Evolutionary conservation across 257 asterid genomes (phyloP).

Genomic region (Solanum bulbocastanum): DNA sequence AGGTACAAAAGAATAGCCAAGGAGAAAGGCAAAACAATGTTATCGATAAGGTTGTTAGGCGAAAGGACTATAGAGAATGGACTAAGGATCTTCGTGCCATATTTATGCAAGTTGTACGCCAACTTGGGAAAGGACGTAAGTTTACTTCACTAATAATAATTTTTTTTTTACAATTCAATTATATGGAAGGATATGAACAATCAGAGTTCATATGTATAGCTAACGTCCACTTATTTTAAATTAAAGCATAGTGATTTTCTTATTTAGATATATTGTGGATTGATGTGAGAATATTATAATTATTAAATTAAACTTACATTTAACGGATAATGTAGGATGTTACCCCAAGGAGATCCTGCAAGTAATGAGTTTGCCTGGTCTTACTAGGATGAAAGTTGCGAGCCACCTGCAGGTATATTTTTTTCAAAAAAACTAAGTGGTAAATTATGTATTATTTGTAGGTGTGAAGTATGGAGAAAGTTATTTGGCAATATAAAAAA

Average conservation of each 20-base stretch:
- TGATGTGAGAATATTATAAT: neutral
- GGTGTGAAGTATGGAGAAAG: neutral
- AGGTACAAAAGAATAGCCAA: neutral
- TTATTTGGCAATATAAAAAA: neutral
- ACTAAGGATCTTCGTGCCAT: slow-evolving; percentile 8
- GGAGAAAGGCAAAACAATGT: neutral
- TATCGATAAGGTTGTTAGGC: neutral
- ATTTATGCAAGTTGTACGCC: slow-evolving; percentile 4
- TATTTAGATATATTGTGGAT: neutral
- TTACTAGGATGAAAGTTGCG: slow-evolving; percentile 29
- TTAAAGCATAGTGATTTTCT: neutral
- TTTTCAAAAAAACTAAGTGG: no score
- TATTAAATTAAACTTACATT: neutral
- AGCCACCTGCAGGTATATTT: slow-evolving; percentile 23
- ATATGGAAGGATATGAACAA: neutral
- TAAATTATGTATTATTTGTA: neutral
- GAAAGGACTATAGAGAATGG: slow-evolving; percentile 8
- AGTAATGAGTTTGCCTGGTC: slow-evolving; percentile 13
- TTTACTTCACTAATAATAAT: neutral
- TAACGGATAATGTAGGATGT: neutral
- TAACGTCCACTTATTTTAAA: neutral
- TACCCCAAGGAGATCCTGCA: slow-evolving; percentile 18
- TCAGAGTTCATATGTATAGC: neutral
- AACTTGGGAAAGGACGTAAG: slow-evolving; percentile 31
- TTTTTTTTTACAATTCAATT: neutral